Evolutionary conservation across 257 asterid species (phyloP).

Genomic region (Ilex aquifolium): DNA sequence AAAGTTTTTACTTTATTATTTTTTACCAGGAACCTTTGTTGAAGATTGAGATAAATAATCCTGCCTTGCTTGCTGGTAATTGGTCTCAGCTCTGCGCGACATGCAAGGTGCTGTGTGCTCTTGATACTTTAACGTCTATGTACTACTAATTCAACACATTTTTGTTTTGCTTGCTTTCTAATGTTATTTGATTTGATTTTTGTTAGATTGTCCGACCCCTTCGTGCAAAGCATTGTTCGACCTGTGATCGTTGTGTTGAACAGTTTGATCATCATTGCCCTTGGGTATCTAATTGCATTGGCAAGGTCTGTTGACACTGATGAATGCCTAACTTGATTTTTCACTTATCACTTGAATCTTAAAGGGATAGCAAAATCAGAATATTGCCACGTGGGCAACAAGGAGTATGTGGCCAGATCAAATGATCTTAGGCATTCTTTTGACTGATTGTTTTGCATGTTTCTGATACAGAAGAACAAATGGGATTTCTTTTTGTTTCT

Average conservation of each 20-base stretch:
- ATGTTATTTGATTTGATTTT: slow-evolving; percentile 21
- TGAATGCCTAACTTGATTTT: neutral
- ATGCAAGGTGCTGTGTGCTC: slow-evolving; percentile 65
- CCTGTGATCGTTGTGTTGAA: slow-evolving; percentile 98
- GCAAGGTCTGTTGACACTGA: slow-evolving; percentile 61
- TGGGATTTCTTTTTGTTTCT: slow-evolving; percentile 95
- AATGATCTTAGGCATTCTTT: neutral
- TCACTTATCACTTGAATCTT: neutral
- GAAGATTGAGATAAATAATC: slow-evolving; percentile 71
- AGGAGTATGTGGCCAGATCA: neutral
- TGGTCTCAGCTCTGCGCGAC: slow-evolving; percentile 99
- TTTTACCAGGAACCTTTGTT: slow-evolving; percentile 75
- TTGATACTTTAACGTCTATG: slow-evolving; percentile 8
- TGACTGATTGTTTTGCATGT: slow-evolving; percentile 7
- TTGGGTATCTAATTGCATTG: slow-evolving; percentile 98
- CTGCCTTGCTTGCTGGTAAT: slow-evolving; percentile 89
- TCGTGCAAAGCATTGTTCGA: slow-evolving; percentile 98
- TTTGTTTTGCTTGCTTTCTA: slow-evolving; percentile 6
- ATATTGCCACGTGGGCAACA: neutral
- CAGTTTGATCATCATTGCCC: slow-evolving; percentile 99
- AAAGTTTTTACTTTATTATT: slow-evolving; percentile 1
- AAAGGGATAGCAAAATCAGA: neutral
- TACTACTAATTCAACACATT: slow-evolving; percentile 3
- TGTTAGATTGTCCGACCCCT: slow-evolving; percentile 93
- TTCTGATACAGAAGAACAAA: slow-evolving; percentile 81